Evolutionary conservation across 2,329 filamentous ascomycete species (phyloP), one percentile per base, ranked within the genome.

Genomic region (Botrytis cinerea): DNA sequence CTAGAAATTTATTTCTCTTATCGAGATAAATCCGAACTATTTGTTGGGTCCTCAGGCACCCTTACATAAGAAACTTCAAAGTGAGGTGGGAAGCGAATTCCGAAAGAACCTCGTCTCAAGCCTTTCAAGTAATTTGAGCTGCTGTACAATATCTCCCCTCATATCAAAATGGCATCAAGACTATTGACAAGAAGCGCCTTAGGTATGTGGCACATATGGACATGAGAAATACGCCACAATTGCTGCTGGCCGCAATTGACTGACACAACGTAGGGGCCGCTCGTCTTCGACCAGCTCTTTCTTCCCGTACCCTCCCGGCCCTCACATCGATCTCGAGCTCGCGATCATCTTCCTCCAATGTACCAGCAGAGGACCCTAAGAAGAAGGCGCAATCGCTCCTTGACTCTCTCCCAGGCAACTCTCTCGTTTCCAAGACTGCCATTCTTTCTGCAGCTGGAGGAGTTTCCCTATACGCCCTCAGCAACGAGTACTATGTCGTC

Each of bases 401-500:
- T 82, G 94, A 99, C 81, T 87, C 95, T 77, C 89, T 99, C 72
- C 96, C 96, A 81, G 96, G 97, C 80, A 97, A 90, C 89, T 95
- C 89, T 82, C 87, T 98, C 78, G 87, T 97, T 83, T 97, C 94
- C 85, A 99, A 99, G 92, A 94, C 94, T 80, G 96, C 96, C 82
- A 95, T 98, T 83, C 92, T 99, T 81, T 98, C 95, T 82, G 95
- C 94, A 81, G 92, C 92, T 78, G 93, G 96, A 81, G 95, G 93
- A 86, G 85, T 97, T 80, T 95, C 93, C 81, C 89, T 97, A 84
- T 97, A 96, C 83, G 96, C 94, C 82, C 94, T 99, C 86, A 97
- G 93, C 91, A 99, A 97, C 87, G 96, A 99, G 90, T 94, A 98
- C 88, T 98, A 98, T 86, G 94, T 99, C 83, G 89, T 99, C 86